Evolutionary conservation across 192 early-diverging fungal genomes (phyloP).

Genomic region (Linderina pennispora): DNA sequence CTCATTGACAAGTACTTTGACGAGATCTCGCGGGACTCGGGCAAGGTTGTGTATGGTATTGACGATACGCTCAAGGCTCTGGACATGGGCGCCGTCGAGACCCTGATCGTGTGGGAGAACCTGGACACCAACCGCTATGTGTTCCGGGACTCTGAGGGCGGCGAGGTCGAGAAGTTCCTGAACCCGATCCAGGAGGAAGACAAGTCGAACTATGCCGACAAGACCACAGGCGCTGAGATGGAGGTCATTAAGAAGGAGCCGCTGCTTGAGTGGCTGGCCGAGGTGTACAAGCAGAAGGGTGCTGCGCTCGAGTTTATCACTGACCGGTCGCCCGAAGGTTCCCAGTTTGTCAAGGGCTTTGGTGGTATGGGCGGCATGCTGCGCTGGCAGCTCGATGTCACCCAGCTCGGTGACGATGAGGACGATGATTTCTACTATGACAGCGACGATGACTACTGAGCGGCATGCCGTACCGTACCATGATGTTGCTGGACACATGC

Average conservation of each 20-base stretch:
- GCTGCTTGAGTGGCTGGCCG: slow-evolving; percentile 96
- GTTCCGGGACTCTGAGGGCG: slow-evolving; percentile 68
- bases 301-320: slow-evolving; percentile 93
- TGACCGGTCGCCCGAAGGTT: slow-evolving; percentile 91
- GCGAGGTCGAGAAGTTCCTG: slow-evolving; percentile 65
- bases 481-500: too few species aligned
- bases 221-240: slow-evolving; percentile 63
- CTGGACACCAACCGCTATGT: slow-evolving; percentile 75
- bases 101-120: slow-evolving; percentile 95
- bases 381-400: slow-evolving; percentile 91
- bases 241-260: slow-evolving; percentile 76
- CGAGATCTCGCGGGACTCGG: slow-evolving; percentile 94
- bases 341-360: slow-evolving; percentile 98
- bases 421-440: slow-evolving; percentile 58
- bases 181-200: slow-evolving; percentile 84
- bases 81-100: slow-evolving; percentile 98
- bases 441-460: slow-evolving; percentile 12
- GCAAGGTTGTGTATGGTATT: slow-evolving; percentile 93
- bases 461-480: too few species aligned
- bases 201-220: slow-evolving; percentile 63
- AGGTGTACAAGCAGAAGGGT: slow-evolving; percentile 95
- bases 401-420: slow-evolving; percentile 59
- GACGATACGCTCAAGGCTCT: slow-evolving; percentile 94
- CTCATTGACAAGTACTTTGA: slow-evolving; percentile 95
- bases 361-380: slow-evolving; percentile 96